Conservation (phyloP, 148 eudicot genomes). For the Simmondsia chinensis region DNA sequence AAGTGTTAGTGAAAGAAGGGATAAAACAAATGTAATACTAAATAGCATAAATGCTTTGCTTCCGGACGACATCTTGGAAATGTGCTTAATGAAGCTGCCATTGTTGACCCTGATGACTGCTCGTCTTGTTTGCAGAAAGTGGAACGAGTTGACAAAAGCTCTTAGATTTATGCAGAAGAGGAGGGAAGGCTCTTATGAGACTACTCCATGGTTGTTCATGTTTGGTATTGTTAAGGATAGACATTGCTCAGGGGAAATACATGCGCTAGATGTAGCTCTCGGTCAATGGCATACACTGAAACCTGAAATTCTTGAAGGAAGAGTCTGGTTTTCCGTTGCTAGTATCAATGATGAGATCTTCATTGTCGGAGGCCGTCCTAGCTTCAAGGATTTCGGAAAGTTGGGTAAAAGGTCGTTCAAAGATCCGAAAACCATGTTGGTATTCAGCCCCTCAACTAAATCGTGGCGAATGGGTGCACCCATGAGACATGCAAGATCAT, state of each 20-base stretch:
- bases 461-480: conserved; percentile 75
- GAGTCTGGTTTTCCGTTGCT: conserved; percentile 80
- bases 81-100: conserved; percentile 94
- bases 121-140: conserved; percentile 89
- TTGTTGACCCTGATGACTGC: conserved; percentile 84
- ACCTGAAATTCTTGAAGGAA: conserved; percentile 63
- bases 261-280: conserved; percentile 65
- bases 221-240: conserved; percentile 84
- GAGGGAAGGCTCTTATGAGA: conserved; percentile 54
- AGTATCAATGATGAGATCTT: conserved; percentile 64
- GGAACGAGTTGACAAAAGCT: conserved; percentile 66
- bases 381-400: no score
- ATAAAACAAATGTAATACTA: no score
- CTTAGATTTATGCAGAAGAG: conserved; percentile 76
- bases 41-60: conserved; percentile 48
- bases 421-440: conserved; percentile 75
- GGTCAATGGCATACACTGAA: conserved; percentile 64
- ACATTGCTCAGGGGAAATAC: conserved; percentile 86
- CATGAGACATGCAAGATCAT: conserved; percentile 84
- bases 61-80: conserved; percentile 88
- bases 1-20: conserved; percentile 48
- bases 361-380: conserved; percentile 87
- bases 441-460: conserved; percentile 59
- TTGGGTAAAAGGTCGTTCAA: conserved; percentile 82
- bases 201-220: conserved; percentile 75